A percentile compares a stretch with the other conserved stretches of the same genome.
phyloP scores from a whole-genome alignment of 2,329 filamentous ascomycete genomes.

The Aspergillus udagawae region DNA sequence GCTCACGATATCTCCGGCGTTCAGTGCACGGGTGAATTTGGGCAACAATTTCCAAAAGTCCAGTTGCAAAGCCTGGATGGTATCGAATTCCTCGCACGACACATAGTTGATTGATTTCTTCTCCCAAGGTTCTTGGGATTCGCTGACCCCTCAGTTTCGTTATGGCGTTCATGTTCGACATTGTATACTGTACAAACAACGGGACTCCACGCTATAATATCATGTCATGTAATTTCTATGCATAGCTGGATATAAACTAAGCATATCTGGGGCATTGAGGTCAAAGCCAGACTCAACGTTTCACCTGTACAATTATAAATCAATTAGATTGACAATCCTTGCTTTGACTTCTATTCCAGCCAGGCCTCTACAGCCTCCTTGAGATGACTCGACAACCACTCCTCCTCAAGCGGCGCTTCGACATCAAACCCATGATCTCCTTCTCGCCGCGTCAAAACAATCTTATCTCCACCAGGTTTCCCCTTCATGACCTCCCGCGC shows the following conservation, averaged over 20 bases:
- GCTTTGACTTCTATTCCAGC: conserved; percentile 11
- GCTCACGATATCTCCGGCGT: conserved; percentile 17
- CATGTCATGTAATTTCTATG: no score
- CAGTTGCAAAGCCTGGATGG: conserved; percentile 1
- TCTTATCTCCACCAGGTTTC: conserved; percentile 16
- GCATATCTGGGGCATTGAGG: no score
- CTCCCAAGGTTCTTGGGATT: not conserved
- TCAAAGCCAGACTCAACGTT: no score
- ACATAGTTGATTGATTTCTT: not conserved
- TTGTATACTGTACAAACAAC: no score
- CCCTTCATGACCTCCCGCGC: conserved; percentile 20
- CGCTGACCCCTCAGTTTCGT: not conserved
- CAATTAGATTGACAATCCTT: no score
- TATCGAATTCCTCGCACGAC: conserved; percentile 6
- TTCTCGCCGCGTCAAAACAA: conserved; percentile 24
- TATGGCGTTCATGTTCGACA: no score
- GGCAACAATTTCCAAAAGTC: conserved; percentile 9
- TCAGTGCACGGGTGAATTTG: conserved; percentile 10
- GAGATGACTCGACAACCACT: conserved; percentile 28
- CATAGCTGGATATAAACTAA: no score
- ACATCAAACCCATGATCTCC: conserved; percentile 39
- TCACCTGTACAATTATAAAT: no score
- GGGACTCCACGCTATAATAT: no score
- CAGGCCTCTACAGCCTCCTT: conserved; percentile 22
- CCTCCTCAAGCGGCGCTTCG: conserved; percentile 16